Conservation (phyloP, 148 eudicot species). For the Nepenthes gracilis region DNA sequence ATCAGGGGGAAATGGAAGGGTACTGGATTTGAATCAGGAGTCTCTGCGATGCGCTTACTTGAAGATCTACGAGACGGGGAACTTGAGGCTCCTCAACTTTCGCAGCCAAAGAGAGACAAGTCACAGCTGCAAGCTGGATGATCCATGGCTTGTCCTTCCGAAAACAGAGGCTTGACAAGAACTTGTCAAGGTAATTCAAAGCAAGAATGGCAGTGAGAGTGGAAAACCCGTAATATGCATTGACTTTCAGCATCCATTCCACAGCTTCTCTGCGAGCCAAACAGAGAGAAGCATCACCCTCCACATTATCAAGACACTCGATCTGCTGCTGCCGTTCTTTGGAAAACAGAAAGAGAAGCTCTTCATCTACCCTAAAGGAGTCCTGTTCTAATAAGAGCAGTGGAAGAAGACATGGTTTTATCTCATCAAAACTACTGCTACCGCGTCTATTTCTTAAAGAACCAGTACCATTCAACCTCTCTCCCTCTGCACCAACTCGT, state of each 20-base stretch:
- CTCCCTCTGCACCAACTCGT: conserved; percentile 6
- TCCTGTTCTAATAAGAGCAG: conserved; percentile 29
- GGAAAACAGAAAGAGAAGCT: conserved; percentile 38
- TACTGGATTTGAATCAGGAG: not conserved
- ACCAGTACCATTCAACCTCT: not conserved
- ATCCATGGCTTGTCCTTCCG: conserved; percentile 62
- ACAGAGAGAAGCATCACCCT: not conserved
- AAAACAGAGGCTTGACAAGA: conserved; percentile 24
- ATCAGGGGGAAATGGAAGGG: not conserved
- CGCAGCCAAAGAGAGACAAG: conserved; percentile 83
- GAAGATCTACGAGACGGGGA: conserved; percentile 68
- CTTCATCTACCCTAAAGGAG: conserved; percentile 53
- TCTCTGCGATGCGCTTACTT: conserved; percentile 29
- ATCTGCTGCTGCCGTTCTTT: conserved; percentile 27
- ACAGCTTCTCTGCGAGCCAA: conserved; percentile 38
- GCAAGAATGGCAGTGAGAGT: conserved; percentile 51
- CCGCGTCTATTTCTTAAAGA: too few relatives aligned
- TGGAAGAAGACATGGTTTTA: conserved; percentile 4
- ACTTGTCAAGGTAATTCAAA: conserved; percentile 61
- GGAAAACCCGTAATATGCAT: conserved; percentile 47
- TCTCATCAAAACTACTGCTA: not conserved
- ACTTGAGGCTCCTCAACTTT: conserved; percentile 79
- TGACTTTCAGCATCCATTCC: conserved; percentile 59
- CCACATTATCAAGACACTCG: not conserved
- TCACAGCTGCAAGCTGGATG: conserved; percentile 61